Conservation (phyloP, 805 yeast genomes). For the Saccharomyces kudriavzevii region DNA sequence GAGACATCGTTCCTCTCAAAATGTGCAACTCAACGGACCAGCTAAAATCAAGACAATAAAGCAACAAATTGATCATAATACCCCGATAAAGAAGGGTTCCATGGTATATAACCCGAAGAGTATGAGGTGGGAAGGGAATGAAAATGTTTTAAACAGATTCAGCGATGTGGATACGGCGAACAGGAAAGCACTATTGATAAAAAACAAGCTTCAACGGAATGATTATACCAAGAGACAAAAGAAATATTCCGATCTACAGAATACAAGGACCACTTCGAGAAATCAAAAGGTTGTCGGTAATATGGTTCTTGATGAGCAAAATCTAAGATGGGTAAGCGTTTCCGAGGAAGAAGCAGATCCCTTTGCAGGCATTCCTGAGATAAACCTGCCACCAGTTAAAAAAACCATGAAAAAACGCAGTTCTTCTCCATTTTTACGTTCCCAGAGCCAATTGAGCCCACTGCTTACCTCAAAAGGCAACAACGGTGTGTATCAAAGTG, state of each 20-base stretch:
- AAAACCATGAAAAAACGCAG: constrained; percentile 1
- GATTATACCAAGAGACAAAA: constrained; percentile 1
- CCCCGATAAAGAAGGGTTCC: constrained; percentile 26
- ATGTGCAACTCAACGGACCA: background rate
- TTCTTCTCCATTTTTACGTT: constrained; percentile 17
- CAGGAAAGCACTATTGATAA: constrained; percentile 20
- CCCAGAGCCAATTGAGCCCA: constrained; percentile 18
- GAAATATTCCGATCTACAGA: constrained; percentile 1
- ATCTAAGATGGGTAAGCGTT: constrained; percentile 28
- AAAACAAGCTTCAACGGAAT: constrained; percentile 1
- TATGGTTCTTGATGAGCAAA: constrained; percentile 30
- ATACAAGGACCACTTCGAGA: constrained; percentile 5
- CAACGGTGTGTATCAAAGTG: background rate
- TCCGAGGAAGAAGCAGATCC: constrained; percentile 26
- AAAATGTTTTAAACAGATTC: constrained; percentile 20
- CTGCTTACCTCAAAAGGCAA: constrained; percentile 1
- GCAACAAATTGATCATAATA: constrained; percentile 29
- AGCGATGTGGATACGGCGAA: constrained; percentile 16
- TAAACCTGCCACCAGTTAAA: constrained; percentile 6
- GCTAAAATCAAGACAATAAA: constrained; percentile 25
- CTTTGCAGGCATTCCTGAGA: constrained; percentile 23
- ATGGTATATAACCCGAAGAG: constrained; percentile 27
- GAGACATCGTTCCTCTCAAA: background rate
- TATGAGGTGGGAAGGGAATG: constrained; percentile 28
- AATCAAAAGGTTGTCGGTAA: constrained; percentile 25